Evolutionary conservation across 1,284 basidiomycete species (phyloP), one percentile per base, ranked within the genome.

Genomic region (Peniophora sp.): DNA sequence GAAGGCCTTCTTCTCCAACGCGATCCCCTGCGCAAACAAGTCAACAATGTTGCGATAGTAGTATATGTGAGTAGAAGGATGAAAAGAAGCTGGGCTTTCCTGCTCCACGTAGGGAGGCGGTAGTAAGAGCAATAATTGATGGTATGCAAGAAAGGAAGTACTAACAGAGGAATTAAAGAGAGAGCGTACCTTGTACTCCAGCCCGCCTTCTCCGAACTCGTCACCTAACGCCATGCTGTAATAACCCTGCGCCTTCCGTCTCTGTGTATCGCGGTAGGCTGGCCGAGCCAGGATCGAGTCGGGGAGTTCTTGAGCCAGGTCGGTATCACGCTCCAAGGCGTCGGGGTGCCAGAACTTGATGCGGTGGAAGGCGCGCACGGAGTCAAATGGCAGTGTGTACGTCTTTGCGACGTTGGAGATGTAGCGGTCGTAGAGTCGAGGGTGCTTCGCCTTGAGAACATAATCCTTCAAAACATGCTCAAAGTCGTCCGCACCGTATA

Each of bases 401-500:
- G 20, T 22, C 23, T 16, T 3, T 8, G 23, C 44, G 14, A 45
- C 3, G 10, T 22, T 3, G 19, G 17, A 6, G 12, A 45, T 22
- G n/a, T 22, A 20, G 23, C 14, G 12, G n/a, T 16, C 14, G 12
- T 9, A 24, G 23, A 22, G 10, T 14, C 9, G 8, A 8, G 44
- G 44, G 10, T 22, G 3, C n/a, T 22, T 10, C 9, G 8, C 3
- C 44, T 45, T 24, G 23, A 24, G 12, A 8, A 56, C 46, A 41
- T 46, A 58, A 16, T 35, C 11, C 3, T 22, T 12, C 2, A 55
- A 27, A 2, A 51, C 55, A 0, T 47, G 43, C 12, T 56, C 20
- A 32, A 60, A 57, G 2, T 50, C 44, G 16, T 19, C 16, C 14
- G 57, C 58, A 12, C 49, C 32, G 35, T 57, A 50, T 0, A 48